Evolutionary conservation across 441 rosid species (phyloP).

Genomic region (Biscutella laevigata): DNA sequence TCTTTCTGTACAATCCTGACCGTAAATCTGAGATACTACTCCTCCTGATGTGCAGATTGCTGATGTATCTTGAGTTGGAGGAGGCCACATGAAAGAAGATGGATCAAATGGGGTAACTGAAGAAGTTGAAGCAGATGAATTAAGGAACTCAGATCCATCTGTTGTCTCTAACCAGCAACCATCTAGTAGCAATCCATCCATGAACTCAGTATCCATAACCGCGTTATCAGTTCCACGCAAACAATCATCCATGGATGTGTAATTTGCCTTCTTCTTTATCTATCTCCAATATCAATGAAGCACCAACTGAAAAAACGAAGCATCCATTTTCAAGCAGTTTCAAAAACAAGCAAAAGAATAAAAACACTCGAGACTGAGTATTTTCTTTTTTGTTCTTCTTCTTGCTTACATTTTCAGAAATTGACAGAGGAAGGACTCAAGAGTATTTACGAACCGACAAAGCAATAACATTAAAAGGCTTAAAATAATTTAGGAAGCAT

Average conservation of each 20-base stretch:
- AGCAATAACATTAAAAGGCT: slow-evolving; percentile 22
- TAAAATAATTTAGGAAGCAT: slow-evolving; percentile 18
- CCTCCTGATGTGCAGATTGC: slow-evolving; percentile 20
- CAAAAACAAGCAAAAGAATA: neutral
- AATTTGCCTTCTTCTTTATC: neutral
- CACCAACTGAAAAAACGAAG: slow-evolving; percentile 17
- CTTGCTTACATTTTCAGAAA: slow-evolving; percentile 17
- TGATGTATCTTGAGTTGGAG: slow-evolving; percentile 33
- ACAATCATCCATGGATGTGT: slow-evolving; percentile 46
- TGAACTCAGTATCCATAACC: slow-evolving; percentile 57
- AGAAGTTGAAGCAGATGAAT: slow-evolving; percentile 36
- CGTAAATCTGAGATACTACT: slow-evolving; percentile 25
- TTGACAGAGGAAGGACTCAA: slow-evolving; percentile 4
- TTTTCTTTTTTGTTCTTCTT: neutral
- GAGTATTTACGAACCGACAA: slow-evolving; percentile 17
- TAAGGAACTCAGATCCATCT: slow-evolving; percentile 63
- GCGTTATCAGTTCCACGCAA: slow-evolving; percentile 34
- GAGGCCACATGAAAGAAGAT: slow-evolving; percentile 32
- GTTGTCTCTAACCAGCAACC: slow-evolving; percentile 90
- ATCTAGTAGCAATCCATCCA: slow-evolving; percentile 63
- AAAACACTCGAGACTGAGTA: slow-evolving; percentile 11
- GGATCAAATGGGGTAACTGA: slow-evolving; percentile 38
- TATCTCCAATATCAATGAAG: slow-evolving; percentile 9
- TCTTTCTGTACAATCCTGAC: slow-evolving; percentile 33
- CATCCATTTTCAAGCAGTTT: neutral